Base-by-base conservation (phyloP, 2,329 filamentous ascomycete species). In the Colletotrichum limetticola region DNA sequence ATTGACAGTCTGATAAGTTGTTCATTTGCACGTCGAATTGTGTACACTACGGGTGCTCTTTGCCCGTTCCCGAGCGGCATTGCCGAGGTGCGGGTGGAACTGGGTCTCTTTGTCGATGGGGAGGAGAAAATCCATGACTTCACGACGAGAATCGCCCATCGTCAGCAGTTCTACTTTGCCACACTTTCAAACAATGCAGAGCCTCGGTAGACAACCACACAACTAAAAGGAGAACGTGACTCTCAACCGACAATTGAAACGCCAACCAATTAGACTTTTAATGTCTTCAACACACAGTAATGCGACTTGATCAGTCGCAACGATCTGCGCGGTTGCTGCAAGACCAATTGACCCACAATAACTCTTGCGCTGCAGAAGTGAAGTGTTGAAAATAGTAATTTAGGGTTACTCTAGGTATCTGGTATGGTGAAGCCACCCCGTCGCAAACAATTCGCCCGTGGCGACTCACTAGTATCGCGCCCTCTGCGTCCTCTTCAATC, bases 91-190 rank as follows among this genome's bases (percentile, higher is more conserved):
- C 49, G 58, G 42, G 69, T 72, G 68, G 64, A 68, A 68, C 64
- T 68, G 49, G 57, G 64, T 67, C 35, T 37, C 32, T 68, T 63
- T 35, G 55, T 59, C 28, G 68, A 68, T 68, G 57, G 49, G 35
- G 37, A 62, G 58, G 61, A 57, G 28, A n/a, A 22, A 72, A 55
- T 72, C 70, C 66, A 72, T 72, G 60, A 72, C 70, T 70, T 70
- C 66, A 70, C 37, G 46, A 66, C 66, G 30, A 61, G 3, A 70
- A 64, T 19, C 49, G 26, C 53, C 26, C 19, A 61, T 72, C 60
- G 60, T 26, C 53, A 16, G 59, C 28, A n/a, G 56, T 35, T 22
- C 19, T 49, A 55, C 28, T 58, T 57, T 46, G 28, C 37, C 24
- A 37, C 32, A 30, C 32, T 26, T 49, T 42, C 22, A 28, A 26